Evolutionary conservation across 345 rosid species (phyloP), one percentile per base, ranked within the genome.

Genomic region (Ailanthus altissimus): DNA sequence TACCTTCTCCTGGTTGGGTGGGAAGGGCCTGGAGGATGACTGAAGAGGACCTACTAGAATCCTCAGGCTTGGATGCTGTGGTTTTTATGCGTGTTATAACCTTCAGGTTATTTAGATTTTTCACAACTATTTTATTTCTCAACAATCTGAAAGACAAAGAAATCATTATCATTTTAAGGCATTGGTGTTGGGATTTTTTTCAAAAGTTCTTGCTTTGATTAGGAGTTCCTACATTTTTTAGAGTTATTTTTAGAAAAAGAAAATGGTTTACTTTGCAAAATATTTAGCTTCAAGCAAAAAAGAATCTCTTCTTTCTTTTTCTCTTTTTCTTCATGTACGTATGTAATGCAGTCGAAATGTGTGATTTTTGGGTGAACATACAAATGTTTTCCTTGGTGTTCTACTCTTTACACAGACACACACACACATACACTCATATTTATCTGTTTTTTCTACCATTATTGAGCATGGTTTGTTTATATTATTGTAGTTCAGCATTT

Each of bases 1-100:
- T 93, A 58, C 98, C 99, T 75, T 93, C 98, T 72, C 67, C 97
- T 38, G 91, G 93, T 45, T 95, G 99, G 99, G 84, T 95, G 59
- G 78, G 84, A 70, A 89, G 79, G 80, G 91, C 99, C 1, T 93
- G 92, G 96, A 81, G 75, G 61, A 84, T 88, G 21, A 76, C 99
- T 2, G 99, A 95, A 77, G 93, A 77, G 10, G 93, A 93, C 4
- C 79, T 92, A 4, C 73, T 95, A 80, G 84, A 81, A 26, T 78
- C 81, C 13, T 84, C 97, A n/a, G 98, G 99, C 81, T 73, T 95
- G 50, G 98, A 93, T 47, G 97, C 91, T 12, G 89, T 95, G 1
- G 97, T 95, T 13, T 95, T 85, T 54, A 89, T 92, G 96, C 91
- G 93, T 56, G 60, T 87, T 76, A 93, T 95, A 47, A 90, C 89